Evolutionary conservation across 139 green algal species (phyloP), one percentile per base, ranked within the genome.

Genomic region (Chlamydomonas schloesseri): DNA sequence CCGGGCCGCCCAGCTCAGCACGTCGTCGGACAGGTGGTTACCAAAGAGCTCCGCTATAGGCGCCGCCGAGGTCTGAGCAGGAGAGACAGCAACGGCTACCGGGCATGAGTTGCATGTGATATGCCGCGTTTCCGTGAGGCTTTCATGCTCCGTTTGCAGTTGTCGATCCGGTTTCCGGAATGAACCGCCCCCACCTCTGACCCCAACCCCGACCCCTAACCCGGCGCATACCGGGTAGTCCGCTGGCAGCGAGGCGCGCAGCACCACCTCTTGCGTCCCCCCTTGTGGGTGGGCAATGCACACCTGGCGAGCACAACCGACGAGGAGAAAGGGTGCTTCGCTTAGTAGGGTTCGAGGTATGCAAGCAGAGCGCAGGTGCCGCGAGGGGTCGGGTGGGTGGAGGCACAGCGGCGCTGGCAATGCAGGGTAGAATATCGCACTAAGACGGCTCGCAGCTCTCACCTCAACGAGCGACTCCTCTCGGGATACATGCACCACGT

Each of bases 41-140:
- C 88, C 92, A 23, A 84, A 47, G 6, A 97, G 29, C 74, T 94
- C 90, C 20, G 93, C 69, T 0, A 95, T 36, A 1, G 94, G 95
- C 28, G 24, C 60, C 2, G 18, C 3, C 3, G 23, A 31, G 60
- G 23, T 23, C 18, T 15, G 60, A 3, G 24, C 20, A 50, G 42
- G 6, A 50, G 42, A n/a, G n/a, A n/a, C n/a, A n/a, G n/a, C n/a
- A n/a, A n/a, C n/a, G n/a, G n/a, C n/a, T n/a, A n/a, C n/a, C n/a
- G n/a, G n/a, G n/a, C n/a, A n/a, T n/a, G n/a, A n/a, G n/a, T n/a
- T n/a, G n/a, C n/a, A n/a, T n/a, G n/a, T n/a, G n/a, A n/a, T n/a
- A n/a, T n/a, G n/a, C n/a, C n/a, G n/a, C n/a, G n/a, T n/a, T n/a
- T n/a, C n/a, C n/a, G n/a, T n/a, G n/a, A n/a, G n/a, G n/a, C n/a